Evolutionary conservation across 2,329 filamentous ascomycete species (phyloP), one percentile per base, ranked within the genome.

Genomic region (Trichocomaceae sp.): DNA sequence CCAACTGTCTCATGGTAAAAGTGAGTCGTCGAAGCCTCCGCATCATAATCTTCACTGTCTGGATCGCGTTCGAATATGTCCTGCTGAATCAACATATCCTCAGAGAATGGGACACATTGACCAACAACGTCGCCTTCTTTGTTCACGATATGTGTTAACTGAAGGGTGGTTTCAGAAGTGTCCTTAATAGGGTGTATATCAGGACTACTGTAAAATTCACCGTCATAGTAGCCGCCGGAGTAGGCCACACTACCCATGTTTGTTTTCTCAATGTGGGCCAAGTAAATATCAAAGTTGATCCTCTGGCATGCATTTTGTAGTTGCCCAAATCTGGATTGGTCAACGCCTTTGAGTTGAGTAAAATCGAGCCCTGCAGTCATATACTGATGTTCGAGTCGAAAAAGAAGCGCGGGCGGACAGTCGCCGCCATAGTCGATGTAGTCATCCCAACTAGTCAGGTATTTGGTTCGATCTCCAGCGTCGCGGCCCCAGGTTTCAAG

Each of bases 361-460:
- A 61, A 50, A 5, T 47, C 52, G 10, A 67, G 57, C 46, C 59
- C 60, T n/a, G 60, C 59, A 29, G 58, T 51, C 5, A 61, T 60
- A 54, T 68, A 65, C 47, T 63, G 26, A 53, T 68, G 58, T 13
- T 63, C 60, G 10, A 67, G 51, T 22, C 59, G 52, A 52, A 62
- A 61, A 7, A 63, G 49, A 19, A 66, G 56, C 10, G 56, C 57
- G 9, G 51, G 20, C 8, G 60, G 59, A 26, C 45, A 59, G n/a
- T 22, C 33, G 3, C 20, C 33, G 3, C 7, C 33, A 37, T 42
- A 20, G 26, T 45, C 47, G n/a, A 37, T 17, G 13, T 20, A 3
- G 6, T 17, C 26, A 20, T 23, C 9, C 53, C 47, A 52, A 29
- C 22, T 45, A 8, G 3, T 7, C 7, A 3, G 23, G 7, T 26